Base-by-base conservation (phyloP, 2,329 filamentous ascomycete species). In the Aureobasidium melanogenum region DNA sequence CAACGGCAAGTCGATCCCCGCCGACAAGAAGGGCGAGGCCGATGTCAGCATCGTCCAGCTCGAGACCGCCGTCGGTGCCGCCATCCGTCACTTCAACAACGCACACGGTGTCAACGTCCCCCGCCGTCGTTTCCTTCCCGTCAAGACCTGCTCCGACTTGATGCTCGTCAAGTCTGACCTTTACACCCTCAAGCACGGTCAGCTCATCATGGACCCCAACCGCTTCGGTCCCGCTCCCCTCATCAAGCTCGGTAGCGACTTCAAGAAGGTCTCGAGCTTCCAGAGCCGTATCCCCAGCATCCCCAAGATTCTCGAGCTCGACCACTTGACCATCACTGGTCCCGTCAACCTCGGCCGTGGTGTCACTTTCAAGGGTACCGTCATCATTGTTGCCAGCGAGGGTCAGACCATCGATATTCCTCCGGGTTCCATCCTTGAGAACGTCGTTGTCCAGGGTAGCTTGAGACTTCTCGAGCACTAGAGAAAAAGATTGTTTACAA, bases 111-210 rank as follows among this genome's bases (percentile, higher is more conserved):
- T 99, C 81, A 99, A 99, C 77, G 94, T 99, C 60, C 94, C 94
- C 66, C 90, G 94, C 75, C 87, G 91, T 71, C 92, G 94, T 69
- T 99, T 99, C 89, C 84, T 99, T 82, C 94, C 94, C 64, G 94
- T 99, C 82, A 99, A 99, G 89, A 99, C 94, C 24, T 99, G 93
- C 85, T 99, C 94, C 59, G 94, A 99, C 75, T 84, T 99, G 67
- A 95, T 99, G 91, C 88, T 99, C 64, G 94, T 99, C 84, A 99
- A 99, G 85, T 97, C 94, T 28, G 94, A 99, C 73, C 85, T 99
- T 64, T 99, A 99, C 86, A 96, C 91, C 10, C 86, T 99, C 69
- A 94, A 97, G 86, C 94, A 99, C 80, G 94, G 94, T 68, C 93
- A 97, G 82, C 86, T 99, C 67, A 85, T 97, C 74, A 96, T 99